Evolutionary conservation across 345 rosid genomes (phyloP).

Genomic region (Syzygium jambos): DNA sequence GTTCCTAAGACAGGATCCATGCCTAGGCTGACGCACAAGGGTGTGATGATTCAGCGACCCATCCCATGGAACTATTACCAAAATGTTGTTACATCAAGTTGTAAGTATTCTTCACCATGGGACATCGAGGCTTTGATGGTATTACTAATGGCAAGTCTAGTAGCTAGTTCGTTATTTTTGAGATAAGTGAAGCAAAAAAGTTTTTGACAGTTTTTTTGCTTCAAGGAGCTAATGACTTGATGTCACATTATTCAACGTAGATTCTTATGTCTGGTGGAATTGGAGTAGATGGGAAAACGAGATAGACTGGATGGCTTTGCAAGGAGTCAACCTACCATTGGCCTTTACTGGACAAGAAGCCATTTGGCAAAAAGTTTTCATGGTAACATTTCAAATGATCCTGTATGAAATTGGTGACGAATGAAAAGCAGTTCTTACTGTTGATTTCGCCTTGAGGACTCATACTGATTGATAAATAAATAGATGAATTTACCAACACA

Average conservation of each 20-base stretch:
- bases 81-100: slow-evolving; percentile 91
- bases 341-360: slow-evolving; percentile 95
- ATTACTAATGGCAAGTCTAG: background rate
- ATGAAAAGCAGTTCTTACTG: background rate
- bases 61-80: slow-evolving; percentile 97
- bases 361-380: slow-evolving; percentile 89
- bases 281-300: slow-evolving; percentile 96
- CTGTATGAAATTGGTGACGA: background rate
- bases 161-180: background rate
- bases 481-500: background rate
- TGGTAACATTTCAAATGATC: slow-evolving; percentile 27
- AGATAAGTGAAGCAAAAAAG: background rate
- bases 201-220: background rate
- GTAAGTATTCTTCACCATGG: slow-evolving; percentile 28
- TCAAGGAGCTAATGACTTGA: background rate
- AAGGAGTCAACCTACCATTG: slow-evolving; percentile 91
- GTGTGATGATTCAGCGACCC: slow-evolving; percentile 68
- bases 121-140: background rate
- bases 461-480: background rate
- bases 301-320: slow-evolving; percentile 99
- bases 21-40: slow-evolving; percentile 50
- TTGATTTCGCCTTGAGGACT: background rate
- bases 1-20: slow-evolving; percentile 66
- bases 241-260: slow-evolving; percentile 26
- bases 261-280: slow-evolving; percentile 93